Base-by-base conservation (phyloP, 1,284 basidiomycete species). In the Fomes fomentarius region DNA sequence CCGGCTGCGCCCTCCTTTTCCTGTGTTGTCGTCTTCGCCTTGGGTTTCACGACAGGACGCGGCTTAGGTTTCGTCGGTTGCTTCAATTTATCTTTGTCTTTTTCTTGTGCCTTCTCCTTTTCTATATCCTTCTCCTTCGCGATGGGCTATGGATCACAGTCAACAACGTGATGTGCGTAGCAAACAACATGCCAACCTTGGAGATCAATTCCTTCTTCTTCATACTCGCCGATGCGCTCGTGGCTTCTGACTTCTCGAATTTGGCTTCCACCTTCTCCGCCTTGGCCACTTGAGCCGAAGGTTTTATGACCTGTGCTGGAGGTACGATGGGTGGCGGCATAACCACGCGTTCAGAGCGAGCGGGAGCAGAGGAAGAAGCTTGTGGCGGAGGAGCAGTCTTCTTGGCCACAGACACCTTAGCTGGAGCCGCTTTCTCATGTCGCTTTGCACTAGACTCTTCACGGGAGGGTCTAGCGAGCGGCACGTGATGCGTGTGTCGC, bases 261-360 rank as follows among this genome's bases (percentile, higher is more conserved):
- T 60, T 64, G n/a, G 37, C 10, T 26, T 47, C 48, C 22, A 34
- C 43, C 8, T 54, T 47, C 11, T 25, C 50, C n/a, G 53, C 50
- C n/a, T 21, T 57, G 9, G 55, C 45, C 25, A 41, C 24, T 11
- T 33, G 35, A 11, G 34, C 31, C n/a, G 31, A 33, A 11, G 37
- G 14, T 35, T 41, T 60, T 11, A 52, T 45, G n/a, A 40, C 35
- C 21, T 45, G 39, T 15, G 50, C 24, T 12, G 60, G 49, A 34
- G 69, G 73, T 3, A 73, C 69, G 19, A 77, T 64, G 10, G 82
- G 80, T 28, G 83, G 84, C 14, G 82, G 83, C 79, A 84, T 84
- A 1, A 83, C 84, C 3, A 71, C 78, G 21, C 78, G 74, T 41
- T 85, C 54, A 4, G 52, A 53, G 5, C 50, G 46, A 14, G 37